A percentile compares a stretch with the other conserved stretches of the same genome.
These are phyloP conservation scores for Crithidia fasciculata DNA, from an alignment of 208 protist species.

Conservation along the genomic window DNA sequence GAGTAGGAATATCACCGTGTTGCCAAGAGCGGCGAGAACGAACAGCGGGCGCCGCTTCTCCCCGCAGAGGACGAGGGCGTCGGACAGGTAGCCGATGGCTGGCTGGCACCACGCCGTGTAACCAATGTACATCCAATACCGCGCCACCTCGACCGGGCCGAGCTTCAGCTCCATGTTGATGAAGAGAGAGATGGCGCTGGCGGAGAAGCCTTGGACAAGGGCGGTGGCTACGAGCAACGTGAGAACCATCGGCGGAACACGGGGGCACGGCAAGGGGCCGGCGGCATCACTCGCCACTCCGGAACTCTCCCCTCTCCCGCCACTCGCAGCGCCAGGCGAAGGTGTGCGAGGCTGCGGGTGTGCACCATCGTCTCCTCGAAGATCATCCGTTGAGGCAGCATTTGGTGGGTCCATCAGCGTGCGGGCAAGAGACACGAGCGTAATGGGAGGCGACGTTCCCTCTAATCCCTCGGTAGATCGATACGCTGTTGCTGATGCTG, in stretches of 20 bases:
- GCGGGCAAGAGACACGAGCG: no score
- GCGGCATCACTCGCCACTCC: neutral
- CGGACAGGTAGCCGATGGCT: slow-evolving; percentile 41
- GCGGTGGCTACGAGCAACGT: slow-evolving; percentile 40
- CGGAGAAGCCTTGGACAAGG: slow-evolving; percentile 39
- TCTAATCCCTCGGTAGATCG: neutral
- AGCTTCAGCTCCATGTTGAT: slow-evolving; percentile 36
- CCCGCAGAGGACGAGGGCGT: slow-evolving; percentile 35
- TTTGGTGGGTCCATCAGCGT: no score
- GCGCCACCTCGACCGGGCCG: slow-evolving; percentile 38
- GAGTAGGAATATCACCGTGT: slow-evolving; percentile 35
- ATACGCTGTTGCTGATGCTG: neutral
- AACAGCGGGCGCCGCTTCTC: slow-evolving; percentile 56
- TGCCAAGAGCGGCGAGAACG: slow-evolving; percentile 27
- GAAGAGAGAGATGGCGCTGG: slow-evolving; percentile 39
- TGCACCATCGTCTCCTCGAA: no score
- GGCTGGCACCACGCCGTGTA: slow-evolving; percentile 40
- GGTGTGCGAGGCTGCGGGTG: no score
- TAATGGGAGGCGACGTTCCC: no score
- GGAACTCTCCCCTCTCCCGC: neutral
- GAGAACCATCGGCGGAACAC: slow-evolving; percentile 36
- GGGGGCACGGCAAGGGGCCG: slow-evolving; percentile 7
- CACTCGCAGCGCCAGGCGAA: no score
- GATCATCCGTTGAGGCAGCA: no score
- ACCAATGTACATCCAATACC: slow-evolving; percentile 53